Evolutionary conservation across 2,329 filamentous ascomycete species (phyloP).

Genomic region (Aspergillus thermomutatus): DNA sequence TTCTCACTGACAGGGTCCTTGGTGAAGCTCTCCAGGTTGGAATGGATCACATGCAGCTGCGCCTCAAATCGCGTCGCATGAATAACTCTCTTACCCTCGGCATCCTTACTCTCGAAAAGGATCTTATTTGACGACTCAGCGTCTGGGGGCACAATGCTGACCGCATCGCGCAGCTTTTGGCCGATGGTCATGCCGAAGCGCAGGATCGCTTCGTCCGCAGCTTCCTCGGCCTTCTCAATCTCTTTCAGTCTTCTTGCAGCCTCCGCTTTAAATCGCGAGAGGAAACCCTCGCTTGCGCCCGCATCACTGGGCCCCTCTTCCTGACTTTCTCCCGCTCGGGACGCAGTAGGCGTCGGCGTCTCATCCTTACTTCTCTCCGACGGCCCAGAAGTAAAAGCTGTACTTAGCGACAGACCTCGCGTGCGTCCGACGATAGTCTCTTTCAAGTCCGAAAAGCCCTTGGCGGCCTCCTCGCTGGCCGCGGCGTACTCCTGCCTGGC

Average conservation of each 20-base stretch:
- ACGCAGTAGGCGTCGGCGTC: conserved; percentile 25
- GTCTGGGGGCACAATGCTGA: conserved; percentile 75
- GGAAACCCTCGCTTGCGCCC: conserved; percentile 56
- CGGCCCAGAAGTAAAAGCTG: conserved; percentile 21
- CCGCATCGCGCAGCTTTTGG: conserved; percentile 85
- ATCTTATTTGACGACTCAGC: conserved; percentile 57
- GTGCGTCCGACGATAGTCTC: conserved; percentile 69
- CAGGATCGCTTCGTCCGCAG: conserved; percentile 89
- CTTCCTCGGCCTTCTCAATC: conserved; percentile 87
- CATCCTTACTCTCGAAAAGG: conserved; percentile 91
- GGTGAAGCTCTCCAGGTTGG: conserved; percentile 73
- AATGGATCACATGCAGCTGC: conserved; percentile 93
- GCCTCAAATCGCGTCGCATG: conserved; percentile 93
- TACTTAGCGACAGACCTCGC: conserved; percentile 65
- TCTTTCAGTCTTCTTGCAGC: conserved; percentile 82
- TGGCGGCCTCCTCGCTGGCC: conserved; percentile 75
- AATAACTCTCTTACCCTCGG: conserved; percentile 84
- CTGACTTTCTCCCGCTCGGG: conserved; percentile 16
- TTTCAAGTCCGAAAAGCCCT: conserved; percentile 70
- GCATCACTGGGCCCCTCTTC: conserved; percentile 26
- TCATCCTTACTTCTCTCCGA: conserved; percentile 28
- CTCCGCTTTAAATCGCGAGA: conserved; percentile 72
- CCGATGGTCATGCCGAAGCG: conserved; percentile 87
- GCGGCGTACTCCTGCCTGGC: conserved; percentile 76
- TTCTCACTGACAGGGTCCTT: conserved; percentile 75